phyloP scores from a whole-genome alignment of 2,329 filamentous ascomycete species.

The Pseudogymnoascus sp. region DNA sequence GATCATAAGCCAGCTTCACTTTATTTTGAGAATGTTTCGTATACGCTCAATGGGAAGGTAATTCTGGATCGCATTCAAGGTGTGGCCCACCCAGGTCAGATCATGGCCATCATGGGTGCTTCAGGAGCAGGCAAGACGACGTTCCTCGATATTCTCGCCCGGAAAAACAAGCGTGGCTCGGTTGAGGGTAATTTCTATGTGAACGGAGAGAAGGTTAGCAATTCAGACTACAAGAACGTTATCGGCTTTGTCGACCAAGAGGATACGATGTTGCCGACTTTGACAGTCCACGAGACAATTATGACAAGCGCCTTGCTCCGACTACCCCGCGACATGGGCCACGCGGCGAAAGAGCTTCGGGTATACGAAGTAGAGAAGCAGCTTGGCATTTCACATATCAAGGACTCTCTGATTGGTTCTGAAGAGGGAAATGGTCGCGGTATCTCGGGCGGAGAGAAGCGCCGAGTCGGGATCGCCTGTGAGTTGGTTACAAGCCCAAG shows the following conservation, averaged over 20 bases:
- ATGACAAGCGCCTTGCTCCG: constrained; percentile 86
- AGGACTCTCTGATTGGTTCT: constrained; percentile 90
- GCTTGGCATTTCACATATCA: constrained; percentile 88
- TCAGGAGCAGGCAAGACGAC: constrained; percentile 97
- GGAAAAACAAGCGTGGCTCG: constrained; percentile 89
- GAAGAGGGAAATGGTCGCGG: constrained; percentile 91
- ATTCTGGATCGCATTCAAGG: constrained; percentile 78
- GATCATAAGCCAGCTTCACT: constrained; percentile 88
- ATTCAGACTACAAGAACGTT: constrained; percentile 81
- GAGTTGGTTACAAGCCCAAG: constrained; percentile 96
- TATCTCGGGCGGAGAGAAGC: constrained; percentile 94
- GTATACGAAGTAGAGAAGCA: constrained; percentile 93
- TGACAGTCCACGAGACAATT: constrained; percentile 97
- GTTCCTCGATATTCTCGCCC: constrained; percentile 89
- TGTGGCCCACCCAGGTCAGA: constrained; percentile 86
- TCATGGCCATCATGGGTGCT: constrained; percentile 96
- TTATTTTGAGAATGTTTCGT: constrained; percentile 82
- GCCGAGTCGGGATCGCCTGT: constrained; percentile 92
- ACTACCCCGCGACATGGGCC: constrained; percentile 87
- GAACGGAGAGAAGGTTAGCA: constrained; percentile 83
- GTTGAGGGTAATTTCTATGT: constrained; percentile 79
- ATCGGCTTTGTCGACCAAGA: constrained; percentile 98
- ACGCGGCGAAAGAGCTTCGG: constrained; percentile 78
- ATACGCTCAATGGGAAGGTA: constrained; percentile 78
- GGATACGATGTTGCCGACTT: constrained; percentile 89